Evolutionary conservation across 352 stramenopile genomes (phyloP), one percentile per base, ranked within the genome.

Genomic region (Thalassiosira hispida): DNA sequence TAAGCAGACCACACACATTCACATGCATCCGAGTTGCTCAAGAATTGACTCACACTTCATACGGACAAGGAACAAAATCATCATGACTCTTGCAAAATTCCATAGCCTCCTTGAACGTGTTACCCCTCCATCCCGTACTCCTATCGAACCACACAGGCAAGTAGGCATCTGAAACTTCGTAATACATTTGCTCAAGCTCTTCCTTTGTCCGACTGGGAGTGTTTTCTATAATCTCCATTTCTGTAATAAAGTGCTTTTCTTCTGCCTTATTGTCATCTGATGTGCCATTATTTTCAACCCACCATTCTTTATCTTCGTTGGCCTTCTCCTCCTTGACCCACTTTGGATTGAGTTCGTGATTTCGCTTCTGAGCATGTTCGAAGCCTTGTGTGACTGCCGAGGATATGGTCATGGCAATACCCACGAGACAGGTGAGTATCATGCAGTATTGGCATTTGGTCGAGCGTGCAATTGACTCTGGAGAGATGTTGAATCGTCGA

Each of bases 11-110:
- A 59, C 6, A 56, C n/a, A 56, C 47, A 56, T 56, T 11, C 22
- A 27, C n/a, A 56, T 27, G 22, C 22, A 27, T n/a, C n/a, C n/a
- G n/a, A n/a, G n/a, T n/a, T n/a, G n/a, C n/a, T n/a, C n/a, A n/a
- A n/a, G n/a, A n/a, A n/a, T n/a, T n/a, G n/a, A 71, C 62, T 71
- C 25, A 77, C 49, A 84, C 77, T 16, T 84, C 40, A 40, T 79
- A 79, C 1, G 77, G 77, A 69, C 77, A 84, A 3, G 70, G 69
- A 1, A 79, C 55, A 52, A 77, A 84, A 22, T 77, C 29, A 42
- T 74, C 60, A 35, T 79, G 66, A 8, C 25, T 52, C 1, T 51
- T 25, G 42, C 77, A 84, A 75, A 84, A 84, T 20, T 77, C 55
- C 0, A 84, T 22, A 8, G 69, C 69, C 53, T 77, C 63, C 0